Percentiles rank a stretch among this genome's conserved stretches.
These are phyloP conservation scores for Phytophthora capsici DNA, from an alignment of 352 stramenopile genomes.

Conservation along the genomic window DNA sequence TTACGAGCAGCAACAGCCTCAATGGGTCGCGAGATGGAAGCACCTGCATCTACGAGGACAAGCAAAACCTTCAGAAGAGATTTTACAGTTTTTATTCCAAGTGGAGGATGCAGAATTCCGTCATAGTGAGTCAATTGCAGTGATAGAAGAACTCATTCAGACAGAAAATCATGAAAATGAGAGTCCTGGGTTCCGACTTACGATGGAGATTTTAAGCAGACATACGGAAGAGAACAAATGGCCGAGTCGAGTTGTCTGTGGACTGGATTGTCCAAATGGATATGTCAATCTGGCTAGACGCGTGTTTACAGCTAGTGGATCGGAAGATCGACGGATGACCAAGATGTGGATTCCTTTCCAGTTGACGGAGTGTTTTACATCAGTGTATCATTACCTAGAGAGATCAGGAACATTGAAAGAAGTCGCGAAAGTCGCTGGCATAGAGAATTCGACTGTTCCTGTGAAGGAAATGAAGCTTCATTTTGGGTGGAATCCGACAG, in stretches of 20 bases:
- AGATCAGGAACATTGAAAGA: constrained; percentile 13
- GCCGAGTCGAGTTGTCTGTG: constrained; percentile 11
- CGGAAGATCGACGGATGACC: constrained; percentile 6
- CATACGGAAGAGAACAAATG: constrained; percentile 17
- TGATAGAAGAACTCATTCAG: constrained; percentile 11
- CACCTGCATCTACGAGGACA: constrained; percentile 11
- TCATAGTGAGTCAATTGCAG: background rate
- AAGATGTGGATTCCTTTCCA: constrained; percentile 19
- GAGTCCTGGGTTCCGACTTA: constrained; percentile 13
- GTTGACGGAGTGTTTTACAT: constrained; percentile 19
- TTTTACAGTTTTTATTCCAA: constrained; percentile 7
- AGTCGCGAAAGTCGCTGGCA: background rate
- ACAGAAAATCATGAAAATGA: constrained; percentile 12
- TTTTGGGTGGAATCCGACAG: constrained; percentile 14
- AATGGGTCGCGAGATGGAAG: constrained; percentile 19
- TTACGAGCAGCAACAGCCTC: constrained; percentile 7
- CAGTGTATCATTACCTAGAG: constrained; percentile 12
- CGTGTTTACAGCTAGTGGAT: background rate
- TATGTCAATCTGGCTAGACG: constrained; percentile 6
- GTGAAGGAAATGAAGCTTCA: constrained; percentile 18
- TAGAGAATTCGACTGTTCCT: background rate
- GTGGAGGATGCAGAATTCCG: constrained; percentile 4
- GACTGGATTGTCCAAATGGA: constrained; percentile 3
- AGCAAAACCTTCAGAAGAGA: background rate
- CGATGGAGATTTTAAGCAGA: constrained; percentile 19